phyloP scores from a whole-genome alignment of 352 stramenopile genomes.

The Pythium catenulatum region DNA sequence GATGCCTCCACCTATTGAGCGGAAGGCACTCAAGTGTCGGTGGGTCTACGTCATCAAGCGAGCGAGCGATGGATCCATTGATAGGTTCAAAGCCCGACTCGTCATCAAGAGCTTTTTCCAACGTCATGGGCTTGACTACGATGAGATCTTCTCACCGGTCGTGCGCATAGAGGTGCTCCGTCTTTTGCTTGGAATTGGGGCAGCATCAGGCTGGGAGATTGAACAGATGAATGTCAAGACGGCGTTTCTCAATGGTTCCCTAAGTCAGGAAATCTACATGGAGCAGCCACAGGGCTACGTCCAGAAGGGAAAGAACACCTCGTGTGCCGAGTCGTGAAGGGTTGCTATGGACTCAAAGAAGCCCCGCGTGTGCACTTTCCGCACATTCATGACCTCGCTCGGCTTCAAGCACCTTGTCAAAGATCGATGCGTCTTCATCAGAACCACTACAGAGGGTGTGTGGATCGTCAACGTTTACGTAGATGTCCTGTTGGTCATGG shows the following conservation, averaged over 20 bases:
- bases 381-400: background rate
- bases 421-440: conserved; percentile 51
- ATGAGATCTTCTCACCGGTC: conserved; percentile 17
- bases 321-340: too few relatives aligned
- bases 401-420: conserved; percentile 40
- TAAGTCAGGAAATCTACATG: conserved; percentile 2
- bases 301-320: too few relatives aligned
- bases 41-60: too few relatives aligned
- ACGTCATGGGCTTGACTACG: conserved; percentile 15
- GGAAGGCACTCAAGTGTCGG: conserved; percentile 36
- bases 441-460: background rate
- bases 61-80: too few relatives aligned
- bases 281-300: background rate
- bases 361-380: too few relatives aligned
- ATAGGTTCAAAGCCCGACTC: conserved; percentile 20
- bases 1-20: background rate
- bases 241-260: background rate
- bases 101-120: conserved; percentile 4
- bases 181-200: background rate
- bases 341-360: too few relatives aligned
- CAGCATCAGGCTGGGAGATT: background rate
- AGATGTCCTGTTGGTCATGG: conserved; percentile 52
- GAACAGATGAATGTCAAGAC: conserved; percentile 8
- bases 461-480: conserved; percentile 48
- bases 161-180: conserved; percentile 5